Evolutionary conservation across 441 rosid species (phyloP), one percentile per base, ranked within the genome.

Genomic region (Bruguiera hainesii): DNA sequence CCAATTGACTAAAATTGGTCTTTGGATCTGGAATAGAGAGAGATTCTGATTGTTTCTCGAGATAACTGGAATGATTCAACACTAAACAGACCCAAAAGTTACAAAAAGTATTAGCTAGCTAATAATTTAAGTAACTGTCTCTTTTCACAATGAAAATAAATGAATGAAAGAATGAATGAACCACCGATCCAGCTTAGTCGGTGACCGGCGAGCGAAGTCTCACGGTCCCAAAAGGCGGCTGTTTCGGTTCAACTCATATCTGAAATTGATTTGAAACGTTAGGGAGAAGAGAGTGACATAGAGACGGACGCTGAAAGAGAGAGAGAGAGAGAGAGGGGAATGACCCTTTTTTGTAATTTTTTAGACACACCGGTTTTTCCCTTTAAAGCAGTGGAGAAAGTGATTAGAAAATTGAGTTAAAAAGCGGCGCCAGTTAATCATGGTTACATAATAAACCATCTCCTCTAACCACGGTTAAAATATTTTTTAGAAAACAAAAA

Each of bases 371-470:
- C 0, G 2, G 1, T 37, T 11, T 2, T 5, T 10, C 21, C 30
- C 59, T 78, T 63, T 71, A 69, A 64, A 29, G 79, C 29, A 67
- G 68, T 56, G 68, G 2, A 63, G 62, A 46, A 31, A 50, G 46
- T 37, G 65, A 60, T 50, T 37, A 30, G 68, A 60, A 42, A 76
- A 69, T 66, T 42, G 31, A 30, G 20, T 2, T 16, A 59, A 71
- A 71, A 70, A 78, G 80, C 78, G 86, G 83, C 81, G 78, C 56
- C 57, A 56, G 28, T 69, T 70, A 77, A 84, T 81, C 71, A 68
- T 74, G 77, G 85, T 76, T 76, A 19, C 70, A 29, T 4, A 10
- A 7, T 25, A 31, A 21, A 7, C 49, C 20, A 6, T 4, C 25
- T 30, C 29, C 6, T 42, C 49, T 65, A 76, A 81, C 84, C 71